phyloP scores from a whole-genome alignment of 2,329 filamentous ascomycete genomes.

The Xylariaceae sp. region DNA sequence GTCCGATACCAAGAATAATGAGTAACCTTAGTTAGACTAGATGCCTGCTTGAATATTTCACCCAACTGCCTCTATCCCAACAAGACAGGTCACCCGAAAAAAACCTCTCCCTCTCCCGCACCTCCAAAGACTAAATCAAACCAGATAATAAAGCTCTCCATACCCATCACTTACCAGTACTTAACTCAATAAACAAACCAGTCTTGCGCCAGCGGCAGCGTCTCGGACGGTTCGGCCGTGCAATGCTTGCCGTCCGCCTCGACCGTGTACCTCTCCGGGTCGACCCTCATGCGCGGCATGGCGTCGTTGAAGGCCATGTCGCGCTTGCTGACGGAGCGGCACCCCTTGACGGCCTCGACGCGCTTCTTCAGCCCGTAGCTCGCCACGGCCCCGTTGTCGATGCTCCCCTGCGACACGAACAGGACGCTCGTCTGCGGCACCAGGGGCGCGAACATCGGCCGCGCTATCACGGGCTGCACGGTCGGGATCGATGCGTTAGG shows the following conservation, averaged over 20 bases:
- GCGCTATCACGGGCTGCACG: slow-evolving; percentile 74
- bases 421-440: slow-evolving; percentile 70
- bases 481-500: slow-evolving; percentile 82
- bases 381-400: slow-evolving; percentile 61
- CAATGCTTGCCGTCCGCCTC: slow-evolving; percentile 76
- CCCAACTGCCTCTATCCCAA: no score
- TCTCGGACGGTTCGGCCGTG: slow-evolving; percentile 64
- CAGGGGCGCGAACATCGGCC: slow-evolving; percentile 78
- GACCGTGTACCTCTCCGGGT: slow-evolving; percentile 84
- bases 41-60: no score
- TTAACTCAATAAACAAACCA: slow-evolving; percentile 65
- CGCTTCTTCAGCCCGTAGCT: slow-evolving; percentile 73
- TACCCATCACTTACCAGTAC: slow-evolving; percentile 2
- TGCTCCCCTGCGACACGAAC: slow-evolving; percentile 72
- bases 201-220: slow-evolving; percentile 68
- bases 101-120: background rate
- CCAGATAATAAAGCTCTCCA: no score
- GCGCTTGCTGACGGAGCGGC: slow-evolving; percentile 68
- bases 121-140: no score
- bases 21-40: no score
- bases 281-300: slow-evolving; percentile 83
- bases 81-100: background rate
- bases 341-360: slow-evolving; percentile 72
- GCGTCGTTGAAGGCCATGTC: slow-evolving; percentile 88
- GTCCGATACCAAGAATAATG: no score